These are phyloP conservation scores for Biscogniauxia mediterranea DNA, from an alignment of 2,329 filamentous ascomycete species.

Conservation along the genomic window DNA sequence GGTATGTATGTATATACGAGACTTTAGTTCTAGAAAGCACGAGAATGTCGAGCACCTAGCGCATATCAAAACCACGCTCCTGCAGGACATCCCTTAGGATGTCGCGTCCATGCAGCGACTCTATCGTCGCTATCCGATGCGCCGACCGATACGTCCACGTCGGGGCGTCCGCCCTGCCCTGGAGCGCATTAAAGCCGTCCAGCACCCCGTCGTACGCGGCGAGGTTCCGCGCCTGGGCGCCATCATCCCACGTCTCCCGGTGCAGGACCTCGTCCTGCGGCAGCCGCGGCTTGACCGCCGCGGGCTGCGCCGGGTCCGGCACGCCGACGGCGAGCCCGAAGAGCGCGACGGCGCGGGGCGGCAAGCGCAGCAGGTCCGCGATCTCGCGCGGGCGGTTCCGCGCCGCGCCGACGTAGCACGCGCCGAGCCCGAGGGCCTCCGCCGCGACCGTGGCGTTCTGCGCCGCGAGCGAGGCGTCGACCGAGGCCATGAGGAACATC, in stretches of 20 bases:
- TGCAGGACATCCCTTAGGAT: slow-evolving; percentile 24
- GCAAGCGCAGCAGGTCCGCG: slow-evolving; percentile 27
- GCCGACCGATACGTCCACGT: slow-evolving; percentile 29
- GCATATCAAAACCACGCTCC: slow-evolving; percentile 26
- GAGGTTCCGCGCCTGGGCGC: slow-evolving; percentile 18
- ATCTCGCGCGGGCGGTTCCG: slow-evolving; percentile 31
- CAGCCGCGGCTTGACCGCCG: slow-evolving; percentile 31
- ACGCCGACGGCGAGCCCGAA: slow-evolving; percentile 31
- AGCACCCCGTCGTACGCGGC: slow-evolving; percentile 26
- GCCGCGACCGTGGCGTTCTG: slow-evolving; percentile 32
- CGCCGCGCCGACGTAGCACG: slow-evolving; percentile 33
- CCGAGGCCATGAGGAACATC: slow-evolving; percentile 33
- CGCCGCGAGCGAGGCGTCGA: slow-evolving; percentile 32
- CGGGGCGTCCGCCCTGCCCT: slow-evolving; percentile 24
- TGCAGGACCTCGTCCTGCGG: slow-evolving; percentile 28
- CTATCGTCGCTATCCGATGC: slow-evolving; percentile 27
- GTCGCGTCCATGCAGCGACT: slow-evolving; percentile 29
- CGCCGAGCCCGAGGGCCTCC: slow-evolving; percentile 32
- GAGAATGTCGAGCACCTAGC: slow-evolving; percentile 2
- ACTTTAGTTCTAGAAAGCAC: neutral
- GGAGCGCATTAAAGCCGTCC: slow-evolving; percentile 25
- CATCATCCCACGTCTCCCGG: slow-evolving; percentile 26
- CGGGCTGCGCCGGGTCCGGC: slow-evolving; percentile 23
- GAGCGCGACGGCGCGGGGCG: slow-evolving; percentile 30
- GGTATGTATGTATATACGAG: neutral